phyloP scores from a whole-genome alignment of 140 eudicot genomes.

The Bidens hawaiensis region DNA sequence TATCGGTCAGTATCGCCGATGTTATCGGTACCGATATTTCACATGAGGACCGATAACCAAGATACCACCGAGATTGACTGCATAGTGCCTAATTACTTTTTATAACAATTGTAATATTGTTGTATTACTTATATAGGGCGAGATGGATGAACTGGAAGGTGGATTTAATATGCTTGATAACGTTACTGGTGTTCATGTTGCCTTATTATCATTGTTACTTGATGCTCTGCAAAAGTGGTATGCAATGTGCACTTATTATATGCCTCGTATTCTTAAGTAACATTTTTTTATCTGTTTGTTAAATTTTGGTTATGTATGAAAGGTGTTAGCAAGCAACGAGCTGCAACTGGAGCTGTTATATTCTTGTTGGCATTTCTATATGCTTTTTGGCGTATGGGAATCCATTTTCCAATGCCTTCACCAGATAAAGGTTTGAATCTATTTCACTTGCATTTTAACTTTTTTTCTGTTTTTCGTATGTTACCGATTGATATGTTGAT shows the following conservation, averaged over 20 bases:
- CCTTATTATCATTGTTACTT: conserved; percentile 95
- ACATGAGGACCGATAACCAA: too few relatives aligned
- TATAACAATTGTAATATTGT: conserved; percentile 10
- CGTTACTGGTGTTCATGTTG: conserved; percentile 87
- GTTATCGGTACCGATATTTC: too few relatives aligned
- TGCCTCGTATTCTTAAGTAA: conserved; percentile 7
- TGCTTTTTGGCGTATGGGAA: conserved; percentile 97
- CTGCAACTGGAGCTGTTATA: conserved; percentile 84
- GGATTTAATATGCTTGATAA: conserved; percentile 88
- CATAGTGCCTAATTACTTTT: too few relatives aligned
- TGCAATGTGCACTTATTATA: conserved; percentile 21
- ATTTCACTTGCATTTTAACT: not conserved
- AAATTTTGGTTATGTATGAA: conserved; percentile 25
- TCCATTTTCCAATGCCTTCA: conserved; percentile 99
- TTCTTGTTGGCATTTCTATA: conserved; percentile 79
- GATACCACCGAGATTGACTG: too few relatives aligned
- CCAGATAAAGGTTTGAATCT: conserved; percentile 80
- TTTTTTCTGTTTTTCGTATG: not conserved
- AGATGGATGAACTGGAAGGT: conserved; percentile 99
- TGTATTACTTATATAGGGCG: conserved; percentile 51
- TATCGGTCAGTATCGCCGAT: too few relatives aligned
- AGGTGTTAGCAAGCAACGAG: conserved; percentile 92
- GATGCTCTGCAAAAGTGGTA: conserved; percentile 92
- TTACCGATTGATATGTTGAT: conserved; percentile 6
- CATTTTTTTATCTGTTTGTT: too few relatives aligned